These are phyloP conservation scores for Lentinula boryana DNA, from an alignment of 768 basidiomycete species.

Conservation along the genomic window DNA sequence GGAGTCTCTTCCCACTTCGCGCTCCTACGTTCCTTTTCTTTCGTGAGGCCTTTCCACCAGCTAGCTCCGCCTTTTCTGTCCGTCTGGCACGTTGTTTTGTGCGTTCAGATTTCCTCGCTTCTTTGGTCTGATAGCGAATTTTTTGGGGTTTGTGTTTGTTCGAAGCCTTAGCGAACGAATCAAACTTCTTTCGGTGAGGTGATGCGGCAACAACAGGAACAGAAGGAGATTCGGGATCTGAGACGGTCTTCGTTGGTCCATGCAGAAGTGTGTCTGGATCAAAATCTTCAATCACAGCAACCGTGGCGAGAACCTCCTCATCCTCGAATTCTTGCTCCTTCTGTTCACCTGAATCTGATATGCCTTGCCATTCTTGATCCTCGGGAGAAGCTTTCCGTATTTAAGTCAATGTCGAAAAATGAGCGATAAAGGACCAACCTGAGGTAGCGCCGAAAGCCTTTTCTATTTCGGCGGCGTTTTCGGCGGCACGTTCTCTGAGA, in stretches of 20 bases:
- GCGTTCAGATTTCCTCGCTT: conserved; percentile 54
- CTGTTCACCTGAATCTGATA: conserved; percentile 26
- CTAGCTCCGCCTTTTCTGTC: conserved; percentile 66
- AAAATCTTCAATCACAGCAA: conserved; percentile 90
- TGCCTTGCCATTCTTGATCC: conserved; percentile 45
- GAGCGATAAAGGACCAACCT: conserved; percentile 26
- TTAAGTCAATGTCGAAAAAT: neutral
- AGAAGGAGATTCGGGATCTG: neutral
- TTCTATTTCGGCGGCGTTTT: conserved; percentile 78
- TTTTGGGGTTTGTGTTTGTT: conserved; percentile 33
- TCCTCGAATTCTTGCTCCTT: conserved; percentile 73
- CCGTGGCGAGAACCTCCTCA: conserved; percentile 81
- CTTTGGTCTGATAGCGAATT: conserved; percentile 66
- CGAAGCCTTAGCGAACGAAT: conserved; percentile 1
- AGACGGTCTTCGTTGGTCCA: conserved; percentile 24
- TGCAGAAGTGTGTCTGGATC: conserved; percentile 62
- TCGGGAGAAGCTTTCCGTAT: conserved; percentile 18
- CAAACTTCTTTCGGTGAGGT: conserved; percentile 13
- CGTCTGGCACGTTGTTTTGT: conserved; percentile 59
- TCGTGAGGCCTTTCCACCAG: conserved; percentile 56
- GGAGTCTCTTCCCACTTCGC: conserved; percentile 8
- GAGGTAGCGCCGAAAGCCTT: conserved; percentile 53
- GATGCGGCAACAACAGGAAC: neutral
- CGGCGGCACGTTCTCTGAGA: conserved; percentile 68
- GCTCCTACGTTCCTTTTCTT: conserved; percentile 20